These are phyloP conservation scores for Tylopilus vinaceipallidus DNA, from an alignment of 768 basidiomycete genomes.

Conservation along the genomic window DNA sequence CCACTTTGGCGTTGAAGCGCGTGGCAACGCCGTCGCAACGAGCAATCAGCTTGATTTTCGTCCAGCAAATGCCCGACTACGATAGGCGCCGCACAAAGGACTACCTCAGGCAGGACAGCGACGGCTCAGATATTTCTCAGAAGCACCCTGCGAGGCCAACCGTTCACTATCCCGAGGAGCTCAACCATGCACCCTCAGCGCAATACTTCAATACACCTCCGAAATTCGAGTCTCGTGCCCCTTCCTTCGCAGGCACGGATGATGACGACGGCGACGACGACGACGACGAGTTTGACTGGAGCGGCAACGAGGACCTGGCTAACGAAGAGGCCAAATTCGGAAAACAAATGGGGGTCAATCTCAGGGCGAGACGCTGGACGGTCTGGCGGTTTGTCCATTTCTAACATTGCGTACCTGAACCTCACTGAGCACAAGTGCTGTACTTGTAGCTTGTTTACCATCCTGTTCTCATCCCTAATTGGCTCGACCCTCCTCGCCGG, in stretches of 20 bases:
- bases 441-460: constrained; percentile 48
- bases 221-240: constrained; percentile 35
- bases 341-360: constrained; percentile 52
- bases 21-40: too few relatives aligned
- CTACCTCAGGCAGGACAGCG: constrained; percentile 12
- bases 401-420: not conserved
- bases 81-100: constrained; percentile 4
- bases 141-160: constrained; percentile 32
- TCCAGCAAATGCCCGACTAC: constrained; percentile 21
- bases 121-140: constrained; percentile 12
- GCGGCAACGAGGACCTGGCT: constrained; percentile 71
- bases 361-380: constrained; percentile 47
- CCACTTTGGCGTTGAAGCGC: too few relatives aligned
- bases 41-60: not conserved
- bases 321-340: constrained; percentile 69
- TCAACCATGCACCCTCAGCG: constrained; percentile 28
- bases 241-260: constrained; percentile 53
- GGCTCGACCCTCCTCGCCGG: constrained; percentile 68
- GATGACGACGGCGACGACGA: constrained; percentile 54
- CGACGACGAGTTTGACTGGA: constrained; percentile 68
- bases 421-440: not conserved
- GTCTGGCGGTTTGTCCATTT: constrained; percentile 46
- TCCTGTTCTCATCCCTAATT: constrained; percentile 70
- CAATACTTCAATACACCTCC: constrained; percentile 25
- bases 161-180: constrained; percentile 55